Percentiles rank a stretch among this genome's conserved stretches.
Evolutionary conservation across 371 early-diverging fungal genomes (phyloP).

Genomic region (Scutellospora calospora): DNA sequence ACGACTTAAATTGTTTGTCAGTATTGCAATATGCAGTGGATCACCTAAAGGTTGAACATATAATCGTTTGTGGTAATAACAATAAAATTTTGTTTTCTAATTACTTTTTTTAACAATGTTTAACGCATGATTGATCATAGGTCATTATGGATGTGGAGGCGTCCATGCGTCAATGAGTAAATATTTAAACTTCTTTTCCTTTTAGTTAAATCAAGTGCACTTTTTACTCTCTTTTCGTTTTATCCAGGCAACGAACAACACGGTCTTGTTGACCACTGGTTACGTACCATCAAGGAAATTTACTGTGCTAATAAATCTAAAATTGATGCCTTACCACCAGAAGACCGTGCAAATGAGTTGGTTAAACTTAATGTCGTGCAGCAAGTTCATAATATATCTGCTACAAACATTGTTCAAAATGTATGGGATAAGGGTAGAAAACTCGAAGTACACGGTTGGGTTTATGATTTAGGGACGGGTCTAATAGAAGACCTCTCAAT

Average conservation of each 20-base stretch:
- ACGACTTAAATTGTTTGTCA: slow-evolving; percentile 84
- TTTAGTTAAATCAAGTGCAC: neutral
- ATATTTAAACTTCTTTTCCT: no score
- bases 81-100: neutral
- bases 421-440: slow-evolving; percentile 84
- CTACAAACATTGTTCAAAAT: slow-evolving; percentile 81
- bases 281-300: slow-evolving; percentile 80
- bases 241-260: slow-evolving; percentile 56
- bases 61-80: slow-evolving; percentile 84
- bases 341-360: slow-evolving; percentile 60
- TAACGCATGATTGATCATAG: slow-evolving; percentile 43
- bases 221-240: slow-evolving; percentile 43
- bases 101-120: neutral
- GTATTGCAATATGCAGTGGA: slow-evolving; percentile 95
- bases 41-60: slow-evolving; percentile 88
- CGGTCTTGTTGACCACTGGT: slow-evolving; percentile 92
- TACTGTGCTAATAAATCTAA: slow-evolving; percentile 64
- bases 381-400: slow-evolving; percentile 76
- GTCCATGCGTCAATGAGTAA: slow-evolving; percentile 67
- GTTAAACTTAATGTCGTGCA: slow-evolving; percentile 81
- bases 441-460: slow-evolving; percentile 86
- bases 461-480: slow-evolving; percentile 78
- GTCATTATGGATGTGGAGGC: slow-evolving; percentile 93
- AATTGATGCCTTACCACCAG: slow-evolving; percentile 53
- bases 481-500: slow-evolving; percentile 36